These are phyloP conservation scores for Malus hybrid DNA, from an alignment of 331 rosid species.

Conservation along the genomic window DNA sequence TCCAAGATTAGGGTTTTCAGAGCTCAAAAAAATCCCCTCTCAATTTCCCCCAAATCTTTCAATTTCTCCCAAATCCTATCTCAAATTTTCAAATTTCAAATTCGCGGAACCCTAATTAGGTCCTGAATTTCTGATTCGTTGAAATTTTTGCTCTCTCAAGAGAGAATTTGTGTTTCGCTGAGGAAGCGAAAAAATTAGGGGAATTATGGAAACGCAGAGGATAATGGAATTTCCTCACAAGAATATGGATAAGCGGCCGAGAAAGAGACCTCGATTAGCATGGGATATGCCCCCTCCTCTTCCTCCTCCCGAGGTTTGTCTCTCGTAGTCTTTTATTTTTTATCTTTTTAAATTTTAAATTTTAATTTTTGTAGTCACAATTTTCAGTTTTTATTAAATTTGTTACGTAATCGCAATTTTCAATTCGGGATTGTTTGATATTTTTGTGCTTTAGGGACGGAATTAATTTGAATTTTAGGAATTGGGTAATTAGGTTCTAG, in stretches of 20 bases:
- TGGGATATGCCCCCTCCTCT: constrained; percentile 68
- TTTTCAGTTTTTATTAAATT: too few relatives aligned
- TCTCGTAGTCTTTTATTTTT: neutral
- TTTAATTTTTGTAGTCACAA: neutral
- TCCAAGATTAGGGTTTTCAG: constrained; percentile 36
- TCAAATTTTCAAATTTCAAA: neutral
- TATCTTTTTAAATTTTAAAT: too few relatives aligned
- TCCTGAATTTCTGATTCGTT: neutral
- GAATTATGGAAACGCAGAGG: constrained; percentile 64
- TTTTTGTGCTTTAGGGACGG: neutral
- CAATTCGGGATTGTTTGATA: too few relatives aligned
- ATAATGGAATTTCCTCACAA: constrained; percentile 62
- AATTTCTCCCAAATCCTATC: neutral
- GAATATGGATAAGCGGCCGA: constrained; percentile 72
- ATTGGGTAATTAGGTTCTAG: too few relatives aligned
- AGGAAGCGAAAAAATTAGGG: constrained; percentile 14
- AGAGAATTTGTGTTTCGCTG: neutral
- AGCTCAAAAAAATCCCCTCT: neutral
- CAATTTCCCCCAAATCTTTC: neutral
- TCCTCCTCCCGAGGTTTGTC: constrained; percentile 45
- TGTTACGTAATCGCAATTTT: too few relatives aligned
- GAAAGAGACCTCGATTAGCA: constrained; percentile 65
- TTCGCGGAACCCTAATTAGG: neutral
- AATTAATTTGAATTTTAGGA: neutral
- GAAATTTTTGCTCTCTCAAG: neutral